phyloP scores from a whole-genome alignment of 257 asterid species.

The Fraxinus americana region DNA sequence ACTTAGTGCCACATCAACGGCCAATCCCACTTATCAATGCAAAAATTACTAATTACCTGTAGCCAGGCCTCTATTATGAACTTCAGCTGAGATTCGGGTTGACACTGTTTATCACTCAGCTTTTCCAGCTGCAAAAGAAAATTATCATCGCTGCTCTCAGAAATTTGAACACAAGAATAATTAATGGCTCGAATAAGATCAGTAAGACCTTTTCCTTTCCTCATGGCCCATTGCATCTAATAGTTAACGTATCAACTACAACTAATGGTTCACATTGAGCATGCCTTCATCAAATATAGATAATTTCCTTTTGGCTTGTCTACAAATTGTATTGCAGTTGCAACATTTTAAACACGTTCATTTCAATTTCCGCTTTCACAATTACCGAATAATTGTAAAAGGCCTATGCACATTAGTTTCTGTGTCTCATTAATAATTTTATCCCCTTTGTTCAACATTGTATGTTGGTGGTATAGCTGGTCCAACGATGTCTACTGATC shows the following conservation, averaged over 20 bases:
- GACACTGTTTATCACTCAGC: constrained; percentile 82
- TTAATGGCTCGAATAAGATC: background rate
- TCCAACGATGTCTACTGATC: background rate
- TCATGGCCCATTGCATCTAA: background rate
- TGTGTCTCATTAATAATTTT: background rate
- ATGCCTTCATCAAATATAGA: background rate
- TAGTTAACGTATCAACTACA: background rate
- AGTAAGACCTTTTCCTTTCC: background rate
- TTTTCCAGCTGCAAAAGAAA: constrained; percentile 72
- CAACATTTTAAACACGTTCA: background rate
- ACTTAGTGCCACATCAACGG: constrained; percentile 8
- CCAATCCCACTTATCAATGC: constrained; percentile 7
- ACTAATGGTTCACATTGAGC: background rate
- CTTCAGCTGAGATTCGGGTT: constrained; percentile 96
- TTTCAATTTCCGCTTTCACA: background rate
- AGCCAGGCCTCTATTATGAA: constrained; percentile 94
- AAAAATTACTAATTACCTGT: constrained; percentile 57
- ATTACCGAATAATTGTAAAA: background rate
- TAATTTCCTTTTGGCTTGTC: background rate
- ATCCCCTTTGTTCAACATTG: background rate
- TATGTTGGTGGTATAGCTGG: background rate
- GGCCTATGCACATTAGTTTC: background rate
- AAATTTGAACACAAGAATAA: background rate
- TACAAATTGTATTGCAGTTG: background rate
- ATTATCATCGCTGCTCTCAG: constrained; percentile 18